These are phyloP conservation scores for Alternaria metachromatica DNA, from an alignment of 2,329 filamentous ascomycete genomes.

Conservation along the genomic window DNA sequence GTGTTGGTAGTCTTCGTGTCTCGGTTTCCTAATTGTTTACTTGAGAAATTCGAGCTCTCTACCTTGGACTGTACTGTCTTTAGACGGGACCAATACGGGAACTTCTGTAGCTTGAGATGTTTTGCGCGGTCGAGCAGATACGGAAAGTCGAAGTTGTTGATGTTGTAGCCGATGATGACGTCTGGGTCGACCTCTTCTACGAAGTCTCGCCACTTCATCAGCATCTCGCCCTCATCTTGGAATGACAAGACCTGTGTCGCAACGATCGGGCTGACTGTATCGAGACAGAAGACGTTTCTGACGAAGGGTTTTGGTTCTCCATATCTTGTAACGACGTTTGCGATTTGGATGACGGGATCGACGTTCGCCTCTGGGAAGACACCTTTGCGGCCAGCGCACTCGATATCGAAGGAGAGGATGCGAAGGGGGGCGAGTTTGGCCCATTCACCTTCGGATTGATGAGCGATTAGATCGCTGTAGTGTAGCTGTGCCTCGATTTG, in stretches of 20 bases:
- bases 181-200: constrained; percentile 90
- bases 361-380: constrained; percentile 92
- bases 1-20: constrained; percentile 95
- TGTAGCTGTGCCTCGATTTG: constrained; percentile 92
- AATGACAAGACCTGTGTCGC: constrained; percentile 92
- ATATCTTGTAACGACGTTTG: constrained; percentile 91
- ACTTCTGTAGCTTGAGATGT: constrained; percentile 78
- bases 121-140: constrained; percentile 89
- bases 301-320: constrained; percentile 96
- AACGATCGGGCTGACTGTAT: constrained; percentile 90
- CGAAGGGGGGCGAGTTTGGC: constrained; percentile 96
- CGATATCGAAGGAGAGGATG: constrained; percentile 96
- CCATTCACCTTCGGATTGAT: constrained; percentile 91
- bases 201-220: constrained; percentile 92
- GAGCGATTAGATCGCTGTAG: constrained; percentile 83
- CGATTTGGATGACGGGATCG: constrained; percentile 97
- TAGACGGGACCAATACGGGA: constrained; percentile 87
- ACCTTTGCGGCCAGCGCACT: constrained; percentile 96
- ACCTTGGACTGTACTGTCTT: constrained; percentile 72
- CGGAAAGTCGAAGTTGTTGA: constrained; percentile 97
- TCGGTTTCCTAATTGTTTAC: constrained; percentile 97
- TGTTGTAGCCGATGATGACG: constrained; percentile 99
- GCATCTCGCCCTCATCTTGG: constrained; percentile 82
- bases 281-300: constrained; percentile 93
- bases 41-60: constrained; percentile 86